Conservation (phyloP, 164 flowering plant genomes). For the Echeveria elegans region DNA sequence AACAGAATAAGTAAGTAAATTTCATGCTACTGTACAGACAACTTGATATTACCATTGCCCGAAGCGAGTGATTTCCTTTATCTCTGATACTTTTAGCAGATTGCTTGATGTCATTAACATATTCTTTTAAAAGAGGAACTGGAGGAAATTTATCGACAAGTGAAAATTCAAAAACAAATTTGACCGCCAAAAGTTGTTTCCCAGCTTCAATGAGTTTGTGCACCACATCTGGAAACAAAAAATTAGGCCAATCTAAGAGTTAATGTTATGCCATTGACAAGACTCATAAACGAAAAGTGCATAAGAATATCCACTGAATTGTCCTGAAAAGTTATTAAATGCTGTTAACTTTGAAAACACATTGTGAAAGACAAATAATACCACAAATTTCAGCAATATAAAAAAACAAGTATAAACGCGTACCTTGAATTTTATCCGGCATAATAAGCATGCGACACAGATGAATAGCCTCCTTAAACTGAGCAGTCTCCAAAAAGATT, state of each 20-base stretch:
- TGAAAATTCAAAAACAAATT: conserved; percentile 43
- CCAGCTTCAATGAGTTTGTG: conserved; percentile 36
- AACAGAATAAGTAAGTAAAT: neutral
- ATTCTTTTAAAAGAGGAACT: conserved; percentile 40
- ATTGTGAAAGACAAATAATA: neutral
- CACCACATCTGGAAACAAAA: conserved; percentile 41
- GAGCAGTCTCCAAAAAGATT: conserved; percentile 20
- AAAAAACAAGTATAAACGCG: neutral
- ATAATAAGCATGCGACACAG: conserved; percentile 34
- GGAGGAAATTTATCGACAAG: conserved; percentile 59
- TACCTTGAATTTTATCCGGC: conserved; percentile 21
- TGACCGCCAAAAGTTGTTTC: conserved; percentile 49
- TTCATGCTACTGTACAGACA: neutral
- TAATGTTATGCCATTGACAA: conserved; percentile 4
- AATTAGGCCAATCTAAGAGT: neutral
- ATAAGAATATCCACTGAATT: neutral
- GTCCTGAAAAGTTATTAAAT: neutral
- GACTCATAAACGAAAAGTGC: no score
- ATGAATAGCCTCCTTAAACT: conserved; percentile 26
- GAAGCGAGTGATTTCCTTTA: conserved; percentile 31
- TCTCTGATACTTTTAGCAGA: conserved; percentile 23
- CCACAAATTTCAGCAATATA: neutral
- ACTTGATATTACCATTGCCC: conserved; percentile 30
- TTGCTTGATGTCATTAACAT: conserved; percentile 34
- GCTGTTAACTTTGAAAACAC: no score